Percentiles rank a stretch among this genome's conserved stretches.
Evolutionary conservation across 371 early-diverging fungal species (phyloP).

Genomic region (Rhizopus stolonifer): DNA sequence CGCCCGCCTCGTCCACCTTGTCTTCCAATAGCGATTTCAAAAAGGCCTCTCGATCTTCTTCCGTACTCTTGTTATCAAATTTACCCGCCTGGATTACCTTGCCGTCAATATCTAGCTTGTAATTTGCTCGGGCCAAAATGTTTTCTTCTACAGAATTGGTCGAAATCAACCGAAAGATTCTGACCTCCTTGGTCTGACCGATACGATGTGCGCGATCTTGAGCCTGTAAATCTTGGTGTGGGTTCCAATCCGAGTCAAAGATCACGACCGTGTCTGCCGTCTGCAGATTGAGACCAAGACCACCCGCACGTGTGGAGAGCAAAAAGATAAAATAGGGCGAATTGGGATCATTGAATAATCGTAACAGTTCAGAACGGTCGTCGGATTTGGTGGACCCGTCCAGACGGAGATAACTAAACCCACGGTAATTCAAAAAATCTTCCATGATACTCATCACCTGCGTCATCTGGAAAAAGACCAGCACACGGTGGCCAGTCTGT

Average conservation of each 20-base stretch:
- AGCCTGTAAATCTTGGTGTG: slow-evolving; percentile 99
- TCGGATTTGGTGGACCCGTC: slow-evolving; percentile 97
- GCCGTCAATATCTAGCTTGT: slow-evolving; percentile 95
- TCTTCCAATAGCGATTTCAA: slow-evolving; percentile 72
- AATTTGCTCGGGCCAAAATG: slow-evolving; percentile 94
- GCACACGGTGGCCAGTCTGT: slow-evolving; percentile 83
- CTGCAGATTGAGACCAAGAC: slow-evolving; percentile 98
- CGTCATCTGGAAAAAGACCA: slow-evolving; percentile 99
- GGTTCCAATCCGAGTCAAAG: slow-evolving; percentile 99
- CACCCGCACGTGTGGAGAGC: slow-evolving; percentile 99
- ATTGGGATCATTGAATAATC: slow-evolving; percentile 81
- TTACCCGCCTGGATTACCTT: slow-evolving; percentile 99
- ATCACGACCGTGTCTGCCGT: slow-evolving; percentile 99
- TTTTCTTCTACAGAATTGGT: slow-evolving; percentile 96
- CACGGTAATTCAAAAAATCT: slow-evolving; percentile 85
- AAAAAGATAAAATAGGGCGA: slow-evolving; percentile 93
- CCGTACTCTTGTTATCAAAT: slow-evolving; percentile 95
- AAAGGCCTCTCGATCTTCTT: slow-evolving; percentile 89
- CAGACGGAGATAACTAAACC: slow-evolving; percentile 84
- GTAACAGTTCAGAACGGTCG: slow-evolving; percentile 83
- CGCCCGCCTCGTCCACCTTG: slow-evolving; percentile 58
- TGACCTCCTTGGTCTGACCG: slow-evolving; percentile 99
- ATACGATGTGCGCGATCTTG: slow-evolving; percentile 99
- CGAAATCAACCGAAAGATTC: slow-evolving; percentile 96
- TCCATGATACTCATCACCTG: slow-evolving; percentile 97